Evolutionary conservation across 2,329 filamentous ascomycete species (phyloP), one percentile per base, ranked within the genome.

Genomic region (Verticillium zaregamsianum): DNA sequence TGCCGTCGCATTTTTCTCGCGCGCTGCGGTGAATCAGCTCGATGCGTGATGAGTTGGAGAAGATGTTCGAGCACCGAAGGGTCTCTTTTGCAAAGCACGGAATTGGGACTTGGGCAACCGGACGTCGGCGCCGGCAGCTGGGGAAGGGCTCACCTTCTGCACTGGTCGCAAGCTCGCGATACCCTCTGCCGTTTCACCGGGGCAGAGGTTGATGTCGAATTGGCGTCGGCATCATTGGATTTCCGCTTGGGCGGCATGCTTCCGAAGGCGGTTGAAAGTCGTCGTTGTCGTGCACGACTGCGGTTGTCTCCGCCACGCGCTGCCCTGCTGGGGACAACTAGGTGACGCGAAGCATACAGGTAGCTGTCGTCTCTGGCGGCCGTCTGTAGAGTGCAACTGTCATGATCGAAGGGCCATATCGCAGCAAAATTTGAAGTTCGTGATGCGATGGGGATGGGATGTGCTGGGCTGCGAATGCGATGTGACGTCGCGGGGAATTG

Each of bases 1-100:
- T 78, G 17, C 90, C 90, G 68, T 92, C 89, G 73, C 90, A 92
- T 70, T 90, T 91, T 73, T 91, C 89, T 64, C 88, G 83, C 58
- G 86, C 86, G 15, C 81, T 66, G 59, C 4, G 32, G 39, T 14
- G 37, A 17, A 25, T 39, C 12, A 59, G 55, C 37, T n/a, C 14
- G n/a, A 58, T 33, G 23, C 3, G 7, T 17, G 45, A 23, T 52
- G 20, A 52, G 17, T 31, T 9, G 20, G 11, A 23, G 28, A 25
- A 14, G 33, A 12, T 52, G n/a, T 55, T 1, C n/a, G 12, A 33
- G 55, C 20, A 37, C 55, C 25, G 9, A 23, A n/a, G 33, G 33
- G 14, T 2, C 33, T 35, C 33, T 28, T 28, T 28, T 28, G 28
- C 3, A 28, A 28, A 28, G 5, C 28, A 28, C 28, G 5, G 28